These are phyloP conservation scores for Alloascoidea hylecoeti DNA, from an alignment of 805 yeast genomes.

Conservation along the genomic window DNA sequence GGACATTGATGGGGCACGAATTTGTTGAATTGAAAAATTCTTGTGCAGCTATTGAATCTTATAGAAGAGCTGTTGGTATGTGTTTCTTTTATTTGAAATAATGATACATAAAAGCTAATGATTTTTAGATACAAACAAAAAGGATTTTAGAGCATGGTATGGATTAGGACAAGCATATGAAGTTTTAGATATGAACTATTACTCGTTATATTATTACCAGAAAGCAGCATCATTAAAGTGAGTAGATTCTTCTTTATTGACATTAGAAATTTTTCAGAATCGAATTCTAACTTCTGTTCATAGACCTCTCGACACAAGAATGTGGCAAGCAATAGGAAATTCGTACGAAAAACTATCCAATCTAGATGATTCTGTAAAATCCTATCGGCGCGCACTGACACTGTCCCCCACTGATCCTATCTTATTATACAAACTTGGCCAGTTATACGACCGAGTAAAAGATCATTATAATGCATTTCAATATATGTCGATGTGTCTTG, in stretches of 20 bases:
- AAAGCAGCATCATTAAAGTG: constrained; percentile 67
- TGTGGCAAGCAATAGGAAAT: constrained; percentile 93
- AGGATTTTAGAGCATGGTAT: constrained; percentile 96
- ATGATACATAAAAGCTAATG: background rate
- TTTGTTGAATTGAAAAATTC: constrained; percentile 92
- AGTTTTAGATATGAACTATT: constrained; percentile 87
- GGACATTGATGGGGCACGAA: constrained; percentile 99
- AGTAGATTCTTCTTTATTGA: background rate
- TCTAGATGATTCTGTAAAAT: constrained; percentile 57
- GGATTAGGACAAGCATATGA: constrained; percentile 98
- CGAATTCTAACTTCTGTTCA: background rate
- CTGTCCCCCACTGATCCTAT: constrained; percentile 40
- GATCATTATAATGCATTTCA: constrained; percentile 37
- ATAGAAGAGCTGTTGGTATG: constrained; percentile 61
- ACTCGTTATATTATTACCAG: constrained; percentile 86
- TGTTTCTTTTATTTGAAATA: background rate
- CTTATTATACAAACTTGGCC: constrained; percentile 54
- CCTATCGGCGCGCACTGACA: constrained; percentile 64
- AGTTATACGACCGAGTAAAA: constrained; percentile 41
- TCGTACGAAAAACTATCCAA: constrained; percentile 75
- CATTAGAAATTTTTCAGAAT: no score
- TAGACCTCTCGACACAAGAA: constrained; percentile 68
- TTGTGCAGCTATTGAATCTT: constrained; percentile 94
- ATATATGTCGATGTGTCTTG: constrained; percentile 57
- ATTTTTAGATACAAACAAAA: constrained; percentile 50